These are phyloP conservation scores for Podosphaera fusca DNA, from an alignment of 2,329 filamentous ascomycete genomes.

Conservation along the genomic window DNA sequence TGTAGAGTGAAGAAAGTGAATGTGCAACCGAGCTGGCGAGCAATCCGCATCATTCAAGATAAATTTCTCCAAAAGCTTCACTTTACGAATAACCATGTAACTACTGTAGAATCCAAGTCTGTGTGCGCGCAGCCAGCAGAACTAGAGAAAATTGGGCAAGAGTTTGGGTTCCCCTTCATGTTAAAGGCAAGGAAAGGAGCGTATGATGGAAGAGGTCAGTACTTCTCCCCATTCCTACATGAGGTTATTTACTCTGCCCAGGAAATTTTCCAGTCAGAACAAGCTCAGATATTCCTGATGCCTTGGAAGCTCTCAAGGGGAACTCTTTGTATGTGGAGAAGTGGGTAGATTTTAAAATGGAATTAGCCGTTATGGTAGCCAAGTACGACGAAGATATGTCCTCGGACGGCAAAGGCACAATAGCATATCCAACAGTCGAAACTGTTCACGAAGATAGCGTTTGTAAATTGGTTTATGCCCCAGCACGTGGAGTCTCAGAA, in stretches of 20 bases:
- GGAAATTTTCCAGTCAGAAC: conserved; percentile 42
- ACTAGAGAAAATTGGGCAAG: conserved; percentile 36
- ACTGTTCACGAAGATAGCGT: conserved; percentile 90
- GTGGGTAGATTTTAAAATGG: conserved; percentile 54
- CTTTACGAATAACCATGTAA: conserved; percentile 41
- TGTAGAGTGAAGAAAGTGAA: conserved; percentile 26
- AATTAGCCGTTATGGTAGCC: conserved; percentile 85
- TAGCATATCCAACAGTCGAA: conserved; percentile 77
- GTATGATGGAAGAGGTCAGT: conserved; percentile 58
- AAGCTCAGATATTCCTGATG: conserved; percentile 35
- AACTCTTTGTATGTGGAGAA: conserved; percentile 70
- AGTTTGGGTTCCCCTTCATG: conserved; percentile 70
- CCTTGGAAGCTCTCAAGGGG: conserved; percentile 43
- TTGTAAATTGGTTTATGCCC: conserved; percentile 78
- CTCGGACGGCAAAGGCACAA: conserved; percentile 24
- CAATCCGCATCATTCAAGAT: conserved; percentile 74
- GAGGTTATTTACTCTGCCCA: not conserved
- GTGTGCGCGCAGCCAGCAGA: conserved; percentile 26
- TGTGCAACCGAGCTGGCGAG: conserved; percentile 65
- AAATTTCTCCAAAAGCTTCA: conserved; percentile 81
- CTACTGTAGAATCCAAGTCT: conserved; percentile 46
- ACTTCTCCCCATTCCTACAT: too few species aligned
- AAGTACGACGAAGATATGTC: conserved; percentile 47
- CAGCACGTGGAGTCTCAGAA: conserved; percentile 46
- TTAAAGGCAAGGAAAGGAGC: conserved; percentile 76